Evolutionary conservation across 306 rosid genomes (phyloP).

Genomic region (Vachellia pachyceras): DNA sequence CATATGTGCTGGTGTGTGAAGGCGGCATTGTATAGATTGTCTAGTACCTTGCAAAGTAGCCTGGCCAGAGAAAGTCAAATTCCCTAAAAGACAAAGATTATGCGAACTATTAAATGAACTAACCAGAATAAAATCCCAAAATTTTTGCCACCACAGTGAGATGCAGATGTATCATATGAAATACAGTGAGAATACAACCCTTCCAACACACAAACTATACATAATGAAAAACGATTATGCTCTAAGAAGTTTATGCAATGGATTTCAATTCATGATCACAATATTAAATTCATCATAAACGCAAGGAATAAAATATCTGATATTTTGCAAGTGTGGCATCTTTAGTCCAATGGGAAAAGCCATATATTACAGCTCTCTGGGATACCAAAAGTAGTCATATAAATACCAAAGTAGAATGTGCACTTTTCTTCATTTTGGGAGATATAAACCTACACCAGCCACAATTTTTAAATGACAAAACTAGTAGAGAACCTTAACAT

Average conservation of each 20-base stretch:
- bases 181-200: not conserved
- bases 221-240: not conserved
- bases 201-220: not conserved
- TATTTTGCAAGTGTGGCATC: not conserved
- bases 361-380: not conserved
- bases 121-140: not conserved
- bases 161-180: not conserved
- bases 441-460: not conserved
- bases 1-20: not conserved
- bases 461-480: not conserved
- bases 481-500: not conserved
- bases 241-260: not conserved
- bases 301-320: not conserved
- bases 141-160: not conserved
- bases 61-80: slow-evolving; percentile 55
- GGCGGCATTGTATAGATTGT: not conserved
- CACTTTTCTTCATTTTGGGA: not conserved
- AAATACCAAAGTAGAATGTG: not conserved
- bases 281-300: not conserved
- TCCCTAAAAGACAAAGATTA: slow-evolving; percentile 38
- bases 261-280: not conserved
- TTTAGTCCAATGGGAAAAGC: not conserved
- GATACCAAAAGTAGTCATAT: not conserved
- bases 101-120: not conserved
- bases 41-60: slow-evolving; percentile 55